Percentiles rank a stretch among this genome's conserved stretches.
phyloP scores from a whole-genome alignment of 768 basidiomycete genomes.

The Phanerochaete carnosa region DNA sequence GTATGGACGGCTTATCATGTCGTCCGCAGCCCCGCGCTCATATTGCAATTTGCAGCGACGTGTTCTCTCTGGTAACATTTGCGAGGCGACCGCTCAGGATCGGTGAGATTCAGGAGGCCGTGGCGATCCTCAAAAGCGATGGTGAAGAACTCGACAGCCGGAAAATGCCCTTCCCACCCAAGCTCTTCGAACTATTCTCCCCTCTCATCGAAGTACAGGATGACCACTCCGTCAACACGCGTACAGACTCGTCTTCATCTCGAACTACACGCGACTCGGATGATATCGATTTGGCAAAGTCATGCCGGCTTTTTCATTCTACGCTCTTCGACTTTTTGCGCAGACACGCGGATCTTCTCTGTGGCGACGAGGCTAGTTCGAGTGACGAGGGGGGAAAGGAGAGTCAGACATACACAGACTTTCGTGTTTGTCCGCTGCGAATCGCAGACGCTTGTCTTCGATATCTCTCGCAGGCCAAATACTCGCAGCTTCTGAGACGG shows the following conservation, averaged over 20 bases:
- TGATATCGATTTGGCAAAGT: not conserved
- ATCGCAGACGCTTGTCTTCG: slow-evolving; percentile 24
- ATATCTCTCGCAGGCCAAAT: slow-evolving; percentile 24
- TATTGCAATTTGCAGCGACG: slow-evolving; percentile 21
- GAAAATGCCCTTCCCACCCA: not conserved
- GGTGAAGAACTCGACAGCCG: not conserved
- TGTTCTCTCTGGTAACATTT: slow-evolving; percentile 27
- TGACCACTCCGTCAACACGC: not conserved
- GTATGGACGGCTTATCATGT: not conserved
- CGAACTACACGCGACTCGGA: no score
- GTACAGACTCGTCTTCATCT: not conserved
- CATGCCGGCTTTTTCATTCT: slow-evolving; percentile 27
- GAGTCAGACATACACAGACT: not conserved
- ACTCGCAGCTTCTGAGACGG: slow-evolving; percentile 17
- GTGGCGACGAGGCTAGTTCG: not conserved
- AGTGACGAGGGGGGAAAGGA: not conserved
- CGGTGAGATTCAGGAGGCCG: slow-evolving; percentile 24
- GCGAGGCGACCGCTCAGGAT: slow-evolving; percentile 26
- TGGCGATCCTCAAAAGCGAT: slow-evolving; percentile 14
- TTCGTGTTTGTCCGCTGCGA: slow-evolving; percentile 13
- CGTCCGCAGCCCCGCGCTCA: not conserved
- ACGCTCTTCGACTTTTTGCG: slow-evolving; percentile 25
- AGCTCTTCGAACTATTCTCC: not conserved
- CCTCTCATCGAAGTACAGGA: slow-evolving; percentile 1
- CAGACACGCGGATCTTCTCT: slow-evolving; percentile 16